Percentiles rank a stretch among this genome's conserved stretches.
Conservation (phyloP, 768 basidiomycete genomes). For the Macrolepiota dolichaula region DNA sequence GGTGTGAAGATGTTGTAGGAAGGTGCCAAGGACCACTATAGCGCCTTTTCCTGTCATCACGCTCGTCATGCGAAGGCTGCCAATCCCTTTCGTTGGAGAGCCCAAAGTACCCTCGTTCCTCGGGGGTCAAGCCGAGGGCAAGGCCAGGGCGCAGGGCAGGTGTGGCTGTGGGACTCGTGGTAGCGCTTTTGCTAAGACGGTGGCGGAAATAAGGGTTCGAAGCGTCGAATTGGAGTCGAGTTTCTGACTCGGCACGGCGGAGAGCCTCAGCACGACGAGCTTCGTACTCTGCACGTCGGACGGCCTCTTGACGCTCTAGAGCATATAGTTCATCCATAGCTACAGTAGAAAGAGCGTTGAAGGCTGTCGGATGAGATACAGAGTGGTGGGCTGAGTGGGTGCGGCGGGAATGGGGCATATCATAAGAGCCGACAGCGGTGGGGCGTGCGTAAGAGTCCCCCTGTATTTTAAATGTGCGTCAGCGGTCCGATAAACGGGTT, state of each 20-base stretch:
- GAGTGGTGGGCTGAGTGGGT: constrained; percentile 15
- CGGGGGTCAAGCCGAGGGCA: constrained; percentile 18
- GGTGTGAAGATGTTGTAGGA: constrained; percentile 27
- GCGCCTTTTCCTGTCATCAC: constrained; percentile 28
- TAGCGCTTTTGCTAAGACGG: constrained; percentile 57
- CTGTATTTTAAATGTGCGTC: constrained; percentile 23
- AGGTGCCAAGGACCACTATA: constrained; percentile 59
- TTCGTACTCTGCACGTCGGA: constrained; percentile 85
- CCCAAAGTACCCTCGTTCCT: constrained; percentile 40
- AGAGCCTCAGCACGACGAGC: constrained; percentile 66
- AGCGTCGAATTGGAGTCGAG: constrained; percentile 37
- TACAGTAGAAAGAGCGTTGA: constrained; percentile 66
- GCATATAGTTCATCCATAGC: constrained; percentile 90
- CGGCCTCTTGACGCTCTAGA: constrained; percentile 83
- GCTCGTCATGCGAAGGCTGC: constrained; percentile 13
- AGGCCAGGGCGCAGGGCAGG: constrained; percentile 40
- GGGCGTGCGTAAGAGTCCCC: constrained; percentile 59
- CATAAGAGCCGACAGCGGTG: constrained; percentile 46
- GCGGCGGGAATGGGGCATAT: constrained; percentile 35
- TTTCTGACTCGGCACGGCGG: constrained; percentile 71
- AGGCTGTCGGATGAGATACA: constrained; percentile 38
- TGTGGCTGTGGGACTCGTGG: constrained; percentile 44
- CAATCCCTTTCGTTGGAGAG: constrained; percentile 35
- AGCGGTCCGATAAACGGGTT: not conserved
- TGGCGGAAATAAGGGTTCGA: constrained; percentile 20